Conservation (phyloP, 1,284 basidiomycete genomes). For the Somion occarium region DNA sequence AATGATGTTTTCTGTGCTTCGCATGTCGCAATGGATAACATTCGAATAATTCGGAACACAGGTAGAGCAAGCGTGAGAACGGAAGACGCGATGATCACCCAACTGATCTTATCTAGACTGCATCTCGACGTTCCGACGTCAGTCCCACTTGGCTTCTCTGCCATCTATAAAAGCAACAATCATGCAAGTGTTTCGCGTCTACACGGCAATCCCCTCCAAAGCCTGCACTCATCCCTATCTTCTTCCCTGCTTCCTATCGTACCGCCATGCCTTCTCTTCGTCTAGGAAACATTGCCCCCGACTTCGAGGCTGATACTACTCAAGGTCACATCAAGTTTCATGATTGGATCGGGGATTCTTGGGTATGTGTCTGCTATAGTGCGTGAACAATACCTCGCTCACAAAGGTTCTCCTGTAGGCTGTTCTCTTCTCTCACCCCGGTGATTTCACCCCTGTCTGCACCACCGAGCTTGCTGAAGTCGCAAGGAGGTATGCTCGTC, state of each 20-base stretch:
- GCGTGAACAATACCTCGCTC: not conserved
- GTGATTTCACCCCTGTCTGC: conserved; percentile 83
- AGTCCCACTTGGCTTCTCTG: too few species aligned
- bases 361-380: conserved; percentile 48
- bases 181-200: not conserved
- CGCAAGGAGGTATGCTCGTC: conserved; percentile 52
- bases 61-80: conserved; percentile 35
- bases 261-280: conserved; percentile 47
- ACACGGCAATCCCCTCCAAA: not conserved
- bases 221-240: not conserved
- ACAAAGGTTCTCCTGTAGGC: conserved; percentile 37
- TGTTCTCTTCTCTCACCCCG: conserved; percentile 92
- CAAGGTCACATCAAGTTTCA: conserved; percentile 82
- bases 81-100: conserved; percentile 38
- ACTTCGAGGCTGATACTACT: conserved; percentile 84
- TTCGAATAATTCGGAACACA: conserved; percentile 1
- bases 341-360: conserved; percentile 85
- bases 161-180: conserved; percentile 4
- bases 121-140: not conserved
- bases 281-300: conserved; percentile 75
- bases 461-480: conserved; percentile 98
- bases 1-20: conserved; percentile 3
- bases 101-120: conserved; percentile 11
- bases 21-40: conserved; percentile 5
- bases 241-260: too few species aligned